Evolutionary conservation across 2,329 filamentous ascomycete genomes (phyloP).

Genomic region (Microcera coccophila): DNA sequence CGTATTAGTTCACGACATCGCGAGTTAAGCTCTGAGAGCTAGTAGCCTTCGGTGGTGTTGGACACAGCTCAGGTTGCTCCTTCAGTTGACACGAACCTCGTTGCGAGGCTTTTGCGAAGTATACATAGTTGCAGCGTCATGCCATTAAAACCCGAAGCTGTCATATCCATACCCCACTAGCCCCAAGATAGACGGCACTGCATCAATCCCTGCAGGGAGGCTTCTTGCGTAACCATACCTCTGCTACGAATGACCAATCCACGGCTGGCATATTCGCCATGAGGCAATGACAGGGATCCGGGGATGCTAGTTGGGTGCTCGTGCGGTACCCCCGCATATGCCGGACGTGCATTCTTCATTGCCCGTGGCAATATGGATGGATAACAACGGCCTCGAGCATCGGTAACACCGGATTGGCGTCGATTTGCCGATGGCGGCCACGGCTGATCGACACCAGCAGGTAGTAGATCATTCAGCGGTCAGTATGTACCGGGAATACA

Average conservation of each 20-base stretch:
- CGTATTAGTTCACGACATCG: slow-evolving; percentile 4
- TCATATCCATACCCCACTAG: neutral
- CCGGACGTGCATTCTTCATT: slow-evolving; percentile 1
- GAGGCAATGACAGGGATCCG: neutral
- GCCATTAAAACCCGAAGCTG: neutral
- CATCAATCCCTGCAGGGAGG: slow-evolving; percentile 6
- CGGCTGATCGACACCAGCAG: neutral
- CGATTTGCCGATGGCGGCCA: neutral
- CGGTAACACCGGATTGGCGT: too few species aligned
- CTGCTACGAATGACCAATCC: neutral
- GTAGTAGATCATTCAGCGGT: neutral
- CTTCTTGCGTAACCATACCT: neutral
- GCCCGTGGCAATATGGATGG: neutral
- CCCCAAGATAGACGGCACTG: neutral
- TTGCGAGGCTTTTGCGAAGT: too few species aligned
- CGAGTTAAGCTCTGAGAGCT: slow-evolving; percentile 14
- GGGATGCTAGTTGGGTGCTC: slow-evolving; percentile 2
- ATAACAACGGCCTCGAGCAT: too few species aligned
- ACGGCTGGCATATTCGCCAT: neutral
- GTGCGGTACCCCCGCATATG: slow-evolving; percentile 3
- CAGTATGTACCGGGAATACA: neutral
- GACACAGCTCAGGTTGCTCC: neutral
- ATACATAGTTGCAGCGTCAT: neutral
- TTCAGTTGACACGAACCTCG: neutral
- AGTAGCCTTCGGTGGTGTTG: neutral